Evolutionary conservation across 371 early-diverging fungal species (phyloP).

Genomic region (Actinomortierella wolfii): DNA sequence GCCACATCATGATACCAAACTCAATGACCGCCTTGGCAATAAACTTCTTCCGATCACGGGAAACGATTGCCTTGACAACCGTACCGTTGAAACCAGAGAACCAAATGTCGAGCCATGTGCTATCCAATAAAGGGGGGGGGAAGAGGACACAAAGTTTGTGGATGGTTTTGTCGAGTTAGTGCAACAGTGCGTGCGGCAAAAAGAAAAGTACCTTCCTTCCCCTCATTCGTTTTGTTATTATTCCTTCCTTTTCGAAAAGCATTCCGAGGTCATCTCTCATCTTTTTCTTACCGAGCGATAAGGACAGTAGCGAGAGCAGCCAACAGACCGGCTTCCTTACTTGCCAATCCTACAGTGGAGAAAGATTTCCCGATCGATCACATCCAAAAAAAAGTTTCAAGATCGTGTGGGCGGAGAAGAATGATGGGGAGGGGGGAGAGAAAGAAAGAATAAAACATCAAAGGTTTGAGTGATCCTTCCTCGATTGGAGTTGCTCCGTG

Average conservation of each 20-base stretch:
- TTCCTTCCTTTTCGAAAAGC: background rate
- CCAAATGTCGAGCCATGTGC: conserved; percentile 80
- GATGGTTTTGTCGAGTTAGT: too few relatives aligned
- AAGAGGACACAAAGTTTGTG: background rate
- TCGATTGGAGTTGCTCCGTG: too few relatives aligned
- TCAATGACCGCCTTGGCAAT: conserved; percentile 67
- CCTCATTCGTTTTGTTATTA: background rate
- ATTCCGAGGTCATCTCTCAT: too few relatives aligned
- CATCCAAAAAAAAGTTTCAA: conserved; percentile 2
- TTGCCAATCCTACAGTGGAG: conserved; percentile 51
- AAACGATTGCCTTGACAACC: conserved; percentile 77
- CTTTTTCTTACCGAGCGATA: conserved; percentile 50
- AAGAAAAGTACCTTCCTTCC: background rate
- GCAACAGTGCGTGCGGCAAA: too few relatives aligned
- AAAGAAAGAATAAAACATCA: background rate
- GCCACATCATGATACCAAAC: conserved; percentile 85
- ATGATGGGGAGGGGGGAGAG: background rate
- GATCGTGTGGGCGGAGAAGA: background rate
- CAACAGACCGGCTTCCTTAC: conserved; percentile 72
- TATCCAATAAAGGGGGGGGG: conserved; percentile 3
- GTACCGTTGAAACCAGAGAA: conserved; percentile 76
- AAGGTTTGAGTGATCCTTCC: too few relatives aligned
- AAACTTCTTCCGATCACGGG: conserved; percentile 66
- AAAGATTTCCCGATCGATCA: background rate
- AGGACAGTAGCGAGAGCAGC: conserved; percentile 64